Conservation (phyloP, 2,329 filamentous ascomycete species). For the Rutstroemia sp. region DNA sequence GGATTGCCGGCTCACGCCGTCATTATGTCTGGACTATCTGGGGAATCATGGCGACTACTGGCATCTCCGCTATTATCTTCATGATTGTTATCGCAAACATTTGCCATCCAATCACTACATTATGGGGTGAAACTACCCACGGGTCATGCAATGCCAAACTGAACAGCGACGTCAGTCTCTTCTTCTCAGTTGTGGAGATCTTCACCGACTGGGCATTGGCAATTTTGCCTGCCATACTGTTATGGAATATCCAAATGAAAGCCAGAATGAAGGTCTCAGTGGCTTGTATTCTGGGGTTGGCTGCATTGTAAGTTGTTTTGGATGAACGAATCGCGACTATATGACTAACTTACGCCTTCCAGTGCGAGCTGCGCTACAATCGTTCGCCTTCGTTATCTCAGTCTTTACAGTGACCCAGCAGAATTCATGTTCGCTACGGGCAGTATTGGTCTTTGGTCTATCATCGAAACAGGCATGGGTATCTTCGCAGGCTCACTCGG, state of each 20-base stretch:
- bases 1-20: constrained; percentile 27
- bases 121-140: constrained; percentile 21
- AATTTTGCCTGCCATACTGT: constrained; percentile 33
- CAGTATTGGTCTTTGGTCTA: constrained; percentile 38
- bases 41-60: constrained; percentile 20
- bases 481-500: constrained; percentile 42
- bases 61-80: constrained; percentile 24
- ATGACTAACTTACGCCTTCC: constrained; percentile 11
- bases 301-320: constrained; percentile 30
- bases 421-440: constrained; percentile 36
- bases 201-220: constrained; percentile 35
- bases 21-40: constrained; percentile 25
- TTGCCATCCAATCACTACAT: constrained; percentile 27
- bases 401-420: constrained; percentile 32
- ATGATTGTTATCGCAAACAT: constrained; percentile 27
- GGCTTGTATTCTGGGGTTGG: constrained; percentile 26
- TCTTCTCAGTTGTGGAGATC: constrained; percentile 32
- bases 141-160: constrained; percentile 26
- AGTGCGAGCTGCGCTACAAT: constrained; percentile 33
- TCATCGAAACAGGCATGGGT: constrained; percentile 42
- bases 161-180: constrained; percentile 29
- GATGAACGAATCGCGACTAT: neutral
- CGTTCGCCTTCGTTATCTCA: constrained; percentile 37
- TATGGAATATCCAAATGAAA: constrained; percentile 37
- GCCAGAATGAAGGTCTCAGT: constrained; percentile 32